Percentiles rank a stretch among this genome's conserved stretches.
These are phyloP conservation scores for Glebionis coronaria DNA, from an alignment of 129 eudicot genomes.

Conservation along the genomic window DNA sequence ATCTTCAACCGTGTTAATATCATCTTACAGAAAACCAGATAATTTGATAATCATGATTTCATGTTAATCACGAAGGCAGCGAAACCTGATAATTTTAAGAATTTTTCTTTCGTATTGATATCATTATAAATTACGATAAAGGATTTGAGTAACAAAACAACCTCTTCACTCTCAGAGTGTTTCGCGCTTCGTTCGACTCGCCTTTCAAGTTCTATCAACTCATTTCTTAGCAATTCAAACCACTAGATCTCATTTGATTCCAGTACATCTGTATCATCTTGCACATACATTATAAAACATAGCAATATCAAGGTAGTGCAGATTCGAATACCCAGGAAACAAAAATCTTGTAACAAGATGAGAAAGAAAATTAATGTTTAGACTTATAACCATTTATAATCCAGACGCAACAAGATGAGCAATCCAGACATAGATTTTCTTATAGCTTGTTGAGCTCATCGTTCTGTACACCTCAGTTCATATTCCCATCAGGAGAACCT, in stretches of 20 bases:
- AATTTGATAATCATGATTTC: too few species aligned
- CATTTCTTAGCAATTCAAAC: slow-evolving; percentile 77
- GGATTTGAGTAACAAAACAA: slow-evolving; percentile 16
- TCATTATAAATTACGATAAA: background rate
- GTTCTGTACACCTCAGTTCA: slow-evolving; percentile 74
- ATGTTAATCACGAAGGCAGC: too few species aligned
- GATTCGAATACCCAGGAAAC: slow-evolving; percentile 13
- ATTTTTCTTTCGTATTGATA: background rate
- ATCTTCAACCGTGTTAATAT: slow-evolving; percentile 32
- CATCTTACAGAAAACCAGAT: too few species aligned
- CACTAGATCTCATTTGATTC: slow-evolving; percentile 74
- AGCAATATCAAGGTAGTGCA: slow-evolving; percentile 6
- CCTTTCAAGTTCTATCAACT: slow-evolving; percentile 86
- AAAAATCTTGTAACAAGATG: slow-evolving; percentile 9
- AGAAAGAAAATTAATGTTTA: background rate
- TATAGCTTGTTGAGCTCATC: slow-evolving; percentile 67
- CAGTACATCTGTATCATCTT: slow-evolving; percentile 45
- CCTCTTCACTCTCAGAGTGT: slow-evolving; percentile 64
- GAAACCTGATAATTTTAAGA: background rate
- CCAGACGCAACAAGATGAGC: too few species aligned
- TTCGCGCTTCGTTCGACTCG: slow-evolving; percentile 80
- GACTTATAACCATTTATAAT: background rate
- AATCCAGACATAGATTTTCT: too few species aligned
- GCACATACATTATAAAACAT: slow-evolving; percentile 21
- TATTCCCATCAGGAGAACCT: slow-evolving; percentile 82